These are phyloP conservation scores for Cucurbita ficifolia DNA, from an alignment of 306 rosid species.

Conservation along the genomic window DNA sequence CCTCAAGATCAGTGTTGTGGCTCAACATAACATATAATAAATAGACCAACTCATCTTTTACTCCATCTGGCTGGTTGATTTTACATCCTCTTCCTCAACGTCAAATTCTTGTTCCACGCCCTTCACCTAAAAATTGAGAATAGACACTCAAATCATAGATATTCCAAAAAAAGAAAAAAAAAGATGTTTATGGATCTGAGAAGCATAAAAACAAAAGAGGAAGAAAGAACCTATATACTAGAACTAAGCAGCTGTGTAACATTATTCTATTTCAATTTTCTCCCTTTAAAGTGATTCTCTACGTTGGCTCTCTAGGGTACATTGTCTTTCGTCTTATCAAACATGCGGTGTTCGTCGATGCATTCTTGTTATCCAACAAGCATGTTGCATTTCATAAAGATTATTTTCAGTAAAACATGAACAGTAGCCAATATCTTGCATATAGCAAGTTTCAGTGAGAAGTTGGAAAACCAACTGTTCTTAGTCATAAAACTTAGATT, in stretches of 20 bases:
- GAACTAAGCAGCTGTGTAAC: neutral
- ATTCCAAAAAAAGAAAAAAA: neutral
- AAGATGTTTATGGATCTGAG: neutral
- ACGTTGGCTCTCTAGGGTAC: neutral
- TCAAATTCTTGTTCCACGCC: slow-evolving; percentile 81
- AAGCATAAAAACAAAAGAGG: neutral
- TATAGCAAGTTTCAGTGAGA: too few species aligned
- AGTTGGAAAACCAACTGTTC: too few species aligned
- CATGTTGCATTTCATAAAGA: too few species aligned
- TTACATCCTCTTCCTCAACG: slow-evolving; percentile 49
- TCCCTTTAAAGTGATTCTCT: neutral
- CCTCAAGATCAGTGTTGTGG: neutral
- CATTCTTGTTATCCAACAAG: too few species aligned
- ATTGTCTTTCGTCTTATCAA: too few species aligned
- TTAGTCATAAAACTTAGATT: too few species aligned
- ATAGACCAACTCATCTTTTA: slow-evolving; percentile 10
- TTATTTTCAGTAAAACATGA: too few species aligned
- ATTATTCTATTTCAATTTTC: neutral
- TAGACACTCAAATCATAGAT: neutral
- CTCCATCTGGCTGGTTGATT: slow-evolving; percentile 33
- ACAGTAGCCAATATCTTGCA: too few species aligned
- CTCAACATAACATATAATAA: neutral
- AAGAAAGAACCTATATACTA: too few species aligned
- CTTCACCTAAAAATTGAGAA: slow-evolving; percentile 50
- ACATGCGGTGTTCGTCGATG: too few species aligned